These are phyloP conservation scores for Jackrogersella minutella DNA, from an alignment of 495 filamentous ascomycete species.

Conservation along the genomic window DNA sequence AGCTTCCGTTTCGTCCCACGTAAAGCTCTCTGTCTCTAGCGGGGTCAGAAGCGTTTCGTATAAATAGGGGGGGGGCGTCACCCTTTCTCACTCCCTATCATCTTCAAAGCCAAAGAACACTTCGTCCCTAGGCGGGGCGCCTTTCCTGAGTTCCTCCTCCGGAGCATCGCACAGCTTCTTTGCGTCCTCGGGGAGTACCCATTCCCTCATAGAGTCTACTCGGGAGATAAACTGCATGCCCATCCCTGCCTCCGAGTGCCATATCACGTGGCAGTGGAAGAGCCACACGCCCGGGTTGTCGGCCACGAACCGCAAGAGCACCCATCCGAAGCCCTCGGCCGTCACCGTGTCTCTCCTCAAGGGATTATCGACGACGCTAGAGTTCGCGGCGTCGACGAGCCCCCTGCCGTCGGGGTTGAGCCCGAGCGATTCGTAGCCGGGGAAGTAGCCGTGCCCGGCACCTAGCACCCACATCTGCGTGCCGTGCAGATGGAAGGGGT, in stretches of 20 bases:
- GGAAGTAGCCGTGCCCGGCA: constrained; percentile 62
- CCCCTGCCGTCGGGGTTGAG: constrained; percentile 38
- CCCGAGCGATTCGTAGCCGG: constrained; percentile 46
- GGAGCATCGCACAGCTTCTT: constrained; percentile 49
- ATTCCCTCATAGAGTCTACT: constrained; percentile 51
- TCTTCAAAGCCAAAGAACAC: constrained; percentile 41
- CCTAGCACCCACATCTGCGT: constrained; percentile 66
- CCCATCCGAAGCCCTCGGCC: constrained; percentile 53
- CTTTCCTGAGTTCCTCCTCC: constrained; percentile 52
- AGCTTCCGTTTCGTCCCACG: not conserved
- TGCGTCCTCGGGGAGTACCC: constrained; percentile 56
- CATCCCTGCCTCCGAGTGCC: constrained; percentile 68
- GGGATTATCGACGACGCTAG: constrained; percentile 34
- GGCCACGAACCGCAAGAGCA: constrained; percentile 52
- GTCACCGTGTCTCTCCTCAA: constrained; percentile 52
- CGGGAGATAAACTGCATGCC: constrained; percentile 66
- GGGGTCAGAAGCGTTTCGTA: not conserved
- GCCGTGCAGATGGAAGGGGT: constrained; percentile 74
- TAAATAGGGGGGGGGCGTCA: too few species aligned
- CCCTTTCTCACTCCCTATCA: not conserved
- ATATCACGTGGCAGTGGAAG: constrained; percentile 64
- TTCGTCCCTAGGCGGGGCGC: constrained; percentile 56
- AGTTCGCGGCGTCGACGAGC: constrained; percentile 26
- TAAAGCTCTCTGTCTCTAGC: not conserved
- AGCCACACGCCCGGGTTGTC: constrained; percentile 64